Base-by-base conservation (phyloP, 2,329 filamentous ascomycete species). In the Pseudocercospora vitis region DNA sequence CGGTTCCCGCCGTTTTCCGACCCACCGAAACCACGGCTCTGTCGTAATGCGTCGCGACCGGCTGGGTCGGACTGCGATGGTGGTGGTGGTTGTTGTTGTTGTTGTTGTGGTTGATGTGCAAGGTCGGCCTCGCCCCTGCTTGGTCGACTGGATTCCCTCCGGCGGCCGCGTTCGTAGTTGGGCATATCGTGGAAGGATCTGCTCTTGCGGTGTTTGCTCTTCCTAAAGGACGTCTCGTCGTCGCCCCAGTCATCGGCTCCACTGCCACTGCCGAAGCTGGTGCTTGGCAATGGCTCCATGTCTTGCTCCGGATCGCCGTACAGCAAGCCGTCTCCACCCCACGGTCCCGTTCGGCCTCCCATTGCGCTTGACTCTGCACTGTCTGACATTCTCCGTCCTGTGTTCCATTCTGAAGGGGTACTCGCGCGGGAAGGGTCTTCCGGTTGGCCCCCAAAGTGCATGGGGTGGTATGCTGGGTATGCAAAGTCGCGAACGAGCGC, bases 401-500 rank as follows among this genome's bases (percentile, higher is more conserved):
- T 78, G 72, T 94, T 89, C 71, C 85, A 78, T 71, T 92, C 89
- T 71, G 88, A 94, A 7, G 92, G 91, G 0, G 91, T 96, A n/a
- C 87, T 91, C 63, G 88, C 80, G 53, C 86, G 87, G 0, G 91
- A 95, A 7, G 84, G 79, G n/a, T 84, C 78, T 63, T 91, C 87
- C 31, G 87, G 86, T 12, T 89, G 86, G n/a, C 92, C 88, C 1
- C 94, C 94, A 78, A 96, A 96, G 76, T 97, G 94, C 72, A 96
- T 80, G 37, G 89, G 91, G 71, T 97, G 89, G 51, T 81, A 80
- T 21, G 82, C 70, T 26, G 89, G 84, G 70, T 97, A 99, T 63
- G 94, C 94, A 74, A 97, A 99, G 78, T 99, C 94, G 67, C 94
- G 87, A 61, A 99, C 91, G 39, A 89, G 79, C n/a, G 91, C 85